Evolutionary conservation across 345 rosid genomes (phyloP).

Genomic region (Anacardium occidentale): DNA sequence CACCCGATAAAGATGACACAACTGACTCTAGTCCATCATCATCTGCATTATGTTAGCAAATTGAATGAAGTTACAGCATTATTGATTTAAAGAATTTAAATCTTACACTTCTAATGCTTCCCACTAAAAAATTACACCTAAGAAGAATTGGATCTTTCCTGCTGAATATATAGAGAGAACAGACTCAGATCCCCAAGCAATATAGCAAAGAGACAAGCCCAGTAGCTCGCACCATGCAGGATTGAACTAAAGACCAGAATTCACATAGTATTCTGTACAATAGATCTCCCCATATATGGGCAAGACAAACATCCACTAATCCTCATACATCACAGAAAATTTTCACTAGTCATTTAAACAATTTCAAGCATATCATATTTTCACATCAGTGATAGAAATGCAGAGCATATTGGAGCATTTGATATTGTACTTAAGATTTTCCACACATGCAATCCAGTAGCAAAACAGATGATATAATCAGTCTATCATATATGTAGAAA

Average conservation of each 20-base stretch:
- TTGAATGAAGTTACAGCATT: not conserved
- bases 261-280: not conserved
- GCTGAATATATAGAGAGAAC: not conserved
- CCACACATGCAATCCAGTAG: not conserved
- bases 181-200: not conserved
- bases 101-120: not conserved
- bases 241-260: not conserved
- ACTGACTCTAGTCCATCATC: slow-evolving; percentile 62
- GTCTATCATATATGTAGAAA: not conserved
- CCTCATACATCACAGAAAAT: not conserved
- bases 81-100: not conserved
- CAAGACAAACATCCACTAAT: not conserved
- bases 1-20: slow-evolving; percentile 50
- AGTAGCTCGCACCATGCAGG: not conserved
- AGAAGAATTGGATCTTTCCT: not conserved
- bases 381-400: not conserved
- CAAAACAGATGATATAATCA: not conserved
- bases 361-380: not conserved
- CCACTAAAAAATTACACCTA: not conserved
- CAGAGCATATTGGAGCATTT: not conserved
- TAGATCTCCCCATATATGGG: not conserved
- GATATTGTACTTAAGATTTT: not conserved
- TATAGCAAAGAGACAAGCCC: not conserved
- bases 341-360: not conserved
- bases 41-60: slow-evolving; percentile 28